Evolutionary conservation across 1,284 basidiomycete species (phyloP).

Genomic region (Ganoderma leucocontextum): DNA sequence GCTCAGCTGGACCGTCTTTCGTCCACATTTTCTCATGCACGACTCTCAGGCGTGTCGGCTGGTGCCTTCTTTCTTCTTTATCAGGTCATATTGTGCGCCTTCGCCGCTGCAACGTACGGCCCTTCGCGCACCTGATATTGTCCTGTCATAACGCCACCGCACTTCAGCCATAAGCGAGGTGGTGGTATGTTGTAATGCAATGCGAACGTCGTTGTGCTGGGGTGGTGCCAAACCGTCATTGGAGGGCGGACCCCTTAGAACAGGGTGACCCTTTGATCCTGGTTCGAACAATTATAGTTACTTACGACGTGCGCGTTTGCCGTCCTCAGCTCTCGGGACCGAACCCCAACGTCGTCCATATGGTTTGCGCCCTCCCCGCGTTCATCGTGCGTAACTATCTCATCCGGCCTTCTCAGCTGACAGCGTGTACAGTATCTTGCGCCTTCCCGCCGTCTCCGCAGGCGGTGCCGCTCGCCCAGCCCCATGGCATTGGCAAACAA

Average conservation of each 20-base stretch:
- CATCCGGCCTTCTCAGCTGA: neutral
- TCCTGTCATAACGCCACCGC: neutral
- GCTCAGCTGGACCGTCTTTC: slow-evolving; percentile 8
- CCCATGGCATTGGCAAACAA: slow-evolving; percentile 3
- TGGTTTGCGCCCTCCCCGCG: neutral
- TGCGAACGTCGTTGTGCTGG: neutral
- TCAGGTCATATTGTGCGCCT: slow-evolving; percentile 12
- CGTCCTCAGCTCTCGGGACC: neutral
- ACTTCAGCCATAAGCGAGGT: slow-evolving; percentile 4
- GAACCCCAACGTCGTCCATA: neutral
- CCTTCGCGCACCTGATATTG: neutral
- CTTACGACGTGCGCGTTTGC: neutral
- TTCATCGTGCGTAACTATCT: neutral
- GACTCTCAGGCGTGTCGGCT: slow-evolving; percentile 12
- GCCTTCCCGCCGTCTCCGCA: neutral
- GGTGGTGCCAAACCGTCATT: neutral
- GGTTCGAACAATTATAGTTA: neutral
- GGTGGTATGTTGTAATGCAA: neutral
- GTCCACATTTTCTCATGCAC: slow-evolving; percentile 12
- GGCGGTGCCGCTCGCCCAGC: neutral
- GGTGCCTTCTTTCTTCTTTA: slow-evolving; percentile 5
- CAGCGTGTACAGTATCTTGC: neutral
- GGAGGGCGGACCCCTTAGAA: neutral
- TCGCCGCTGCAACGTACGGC: slow-evolving; percentile 1
- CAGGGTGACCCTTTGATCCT: neutral